Base-by-base conservation (phyloP, 1,139 yeast genomes). In the Schwanniomyces etchellsii region DNA sequence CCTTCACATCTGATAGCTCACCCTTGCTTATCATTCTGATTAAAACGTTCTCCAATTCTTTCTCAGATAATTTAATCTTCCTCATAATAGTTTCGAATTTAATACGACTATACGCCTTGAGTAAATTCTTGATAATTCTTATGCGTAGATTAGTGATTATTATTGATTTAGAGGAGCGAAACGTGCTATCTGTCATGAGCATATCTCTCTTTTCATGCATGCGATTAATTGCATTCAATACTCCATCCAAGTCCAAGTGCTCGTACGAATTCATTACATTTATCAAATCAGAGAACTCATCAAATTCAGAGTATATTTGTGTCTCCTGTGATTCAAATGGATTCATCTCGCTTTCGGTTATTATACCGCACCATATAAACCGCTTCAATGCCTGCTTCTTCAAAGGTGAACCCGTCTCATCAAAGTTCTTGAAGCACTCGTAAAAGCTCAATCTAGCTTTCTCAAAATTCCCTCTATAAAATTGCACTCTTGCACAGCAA, bases 351-450 rank as follows among this genome's bases (percentile, higher is more conserved):
- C 75, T 73, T 38, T 76, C 80, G 11, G 83, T 71, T 28, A 84
- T 55, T 39, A 83, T 60, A 5, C 82, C 76, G 17, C 85, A 73
- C 7, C 83, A 49, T 3, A 79, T 76, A 39, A 79, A 66, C 50
- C 78, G 80, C 40, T 76, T 75, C 39, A 84, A 61, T 4, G 78
- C 73, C 20, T 70, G 61, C 35, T 84, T 69, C 38, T 67, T 66
- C 29, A 61, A 61, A 14, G 62, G 52, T 34, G 82, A 76, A 1
- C 93, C 94, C 16, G 85, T 81, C 52, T 83, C 94, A 50, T 84
- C 93, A 50, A 77, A 83, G 40, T 73, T 78, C 43, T 80, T 79
- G 53, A 84, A 84, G 32, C 84, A 68, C 42, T 80, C 86, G 47
- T 80, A 81, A 43, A 81, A 80, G 37, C 74, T 81, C 28, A 67